phyloP scores from a whole-genome alignment of 805 yeast species.

The Cyberlindnera euphorbiiphila region DNA sequence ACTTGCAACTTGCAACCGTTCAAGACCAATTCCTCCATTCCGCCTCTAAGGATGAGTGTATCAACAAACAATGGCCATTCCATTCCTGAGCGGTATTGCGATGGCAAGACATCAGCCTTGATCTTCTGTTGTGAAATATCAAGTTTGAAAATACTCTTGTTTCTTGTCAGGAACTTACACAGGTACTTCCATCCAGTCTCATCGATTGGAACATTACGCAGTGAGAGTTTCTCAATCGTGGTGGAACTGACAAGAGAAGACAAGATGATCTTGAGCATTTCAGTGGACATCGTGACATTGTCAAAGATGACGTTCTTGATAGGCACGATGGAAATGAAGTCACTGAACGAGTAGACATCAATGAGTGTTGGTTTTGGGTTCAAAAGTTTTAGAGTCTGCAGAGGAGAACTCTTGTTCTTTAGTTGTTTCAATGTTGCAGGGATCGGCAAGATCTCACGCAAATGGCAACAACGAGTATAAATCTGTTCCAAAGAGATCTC shows the following conservation, averaged over 20 bases:
- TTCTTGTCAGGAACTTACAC: conserved; percentile 69
- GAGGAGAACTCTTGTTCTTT: conserved; percentile 70
- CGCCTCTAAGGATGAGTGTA: conserved; percentile 63
- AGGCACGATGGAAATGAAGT: conserved; percentile 83
- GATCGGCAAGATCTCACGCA: conserved; percentile 87
- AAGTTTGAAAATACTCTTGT: conserved; percentile 50
- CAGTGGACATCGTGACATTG: conserved; percentile 68
- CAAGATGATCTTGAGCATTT: conserved; percentile 73
- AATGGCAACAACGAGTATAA: conserved; percentile 90
- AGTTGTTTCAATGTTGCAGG: conserved; percentile 84
- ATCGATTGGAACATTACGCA: conserved; percentile 75
- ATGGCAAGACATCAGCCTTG: conserved; percentile 31
- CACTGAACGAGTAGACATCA: conserved; percentile 84
- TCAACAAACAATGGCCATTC: conserved; percentile 80
- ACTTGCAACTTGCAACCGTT: conserved; percentile 73
- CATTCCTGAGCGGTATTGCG: conserved; percentile 61
- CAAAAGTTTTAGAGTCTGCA: conserved; percentile 64
- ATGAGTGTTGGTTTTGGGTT: conserved; percentile 90
- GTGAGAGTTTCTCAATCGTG: conserved; percentile 65
- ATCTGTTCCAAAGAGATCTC: conserved; percentile 51
- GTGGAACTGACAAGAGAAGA: conserved; percentile 65
- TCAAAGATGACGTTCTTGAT: conserved; percentile 72
- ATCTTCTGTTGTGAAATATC: conserved; percentile 66
- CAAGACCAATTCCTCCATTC: conserved; percentile 73
- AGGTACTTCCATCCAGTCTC: conserved; percentile 72